Evolutionary conservation across 176 grass and related monocot genomes (phyloP), one percentile per base, ranked within the genome.

Genomic region (Olyra latifolia): DNA sequence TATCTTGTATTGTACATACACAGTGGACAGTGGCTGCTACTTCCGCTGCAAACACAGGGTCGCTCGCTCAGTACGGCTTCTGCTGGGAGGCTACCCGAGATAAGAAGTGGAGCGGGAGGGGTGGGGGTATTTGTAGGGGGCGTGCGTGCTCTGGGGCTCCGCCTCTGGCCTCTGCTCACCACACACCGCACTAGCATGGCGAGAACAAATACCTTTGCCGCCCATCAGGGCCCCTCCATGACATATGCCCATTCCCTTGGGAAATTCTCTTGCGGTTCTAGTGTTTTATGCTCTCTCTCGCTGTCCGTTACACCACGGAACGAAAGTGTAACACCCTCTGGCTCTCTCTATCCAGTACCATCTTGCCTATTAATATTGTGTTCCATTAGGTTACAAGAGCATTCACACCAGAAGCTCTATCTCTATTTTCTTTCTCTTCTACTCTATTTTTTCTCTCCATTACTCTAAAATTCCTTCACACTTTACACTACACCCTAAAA

Each of bases 81-180:
- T 24, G 22, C 61, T 77, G 39, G 39, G 42, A 61, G 47, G 71
- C 24, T 85, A 69, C 71, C 47, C 73, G 85, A 83, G 85, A 83
- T 91, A 83, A 86, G 75, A 76, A 77, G 25, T 3, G 48, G 47
- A 62, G 7, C 24, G 23, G 62, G 13, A 22, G 62, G 44, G 72
- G 45, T 24, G 56, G 63, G 75, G 88, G 56, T 94, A 91, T 94
- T 91, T 94, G 79, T 94, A 94, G 82, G 71, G 23, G 10, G 62
- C 41, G 7, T 7, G 32, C 6, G 35, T 3, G 38, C 64, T 73
- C 27, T 23, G 10, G 13, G 20, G 76, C 68, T 60, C 70, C 7
- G 65, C 46, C 80, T 24, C 66, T 10, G 63, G 69, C 55, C 80
- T 23, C 71, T 35, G 41, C 45, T 54, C 71, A 68, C 66, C 61